Evolutionary conservation across 768 basidiomycete genomes (phyloP), one percentile per base, ranked within the genome.

Genomic region (Stropharia rugosoannulata): DNA sequence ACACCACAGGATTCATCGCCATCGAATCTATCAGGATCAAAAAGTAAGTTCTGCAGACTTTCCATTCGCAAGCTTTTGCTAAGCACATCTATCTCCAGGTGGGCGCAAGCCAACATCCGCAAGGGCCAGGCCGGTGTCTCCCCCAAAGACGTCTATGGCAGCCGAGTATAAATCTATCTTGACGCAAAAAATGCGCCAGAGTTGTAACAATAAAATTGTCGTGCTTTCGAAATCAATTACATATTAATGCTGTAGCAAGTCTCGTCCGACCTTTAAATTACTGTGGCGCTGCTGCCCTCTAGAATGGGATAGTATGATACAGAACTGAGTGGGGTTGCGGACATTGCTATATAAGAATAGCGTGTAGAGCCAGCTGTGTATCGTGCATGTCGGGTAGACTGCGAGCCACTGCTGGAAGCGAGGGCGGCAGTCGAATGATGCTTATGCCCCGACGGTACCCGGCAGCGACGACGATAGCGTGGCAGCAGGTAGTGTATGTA

Each of bases 1-100:
- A 96, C 67, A 95, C 95, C 36, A 84, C 90, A 48, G 95, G 95
- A 4, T 98, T 98, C 81, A 98, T 98, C 73, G 87, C 90, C 67
- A 98, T 99, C 61, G 93, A 97, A 71, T 93, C 93, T 32, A 98
- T 99, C 72, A 86, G 97, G 45, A 94, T 99, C 73, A 98, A 97
- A 80, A 95, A 97, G 87, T 96, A 68, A 59, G 87, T 12, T 35
- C 38, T 29, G 13, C 16, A 13, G 9, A 19, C 5, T 1, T 22
- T 51, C 51, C 27, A 35, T 37, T 32, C 54, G 36, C 43, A 54
- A 46, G 42, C 57, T 53, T 22, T 35, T 22, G 51, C 47, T 49
- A 29, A 48, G 11, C 12, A 43, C 47, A 51, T 44, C 7, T 32
- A 10, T 6, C 52, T 51, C 11, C 51, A 93, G 90, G 66, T 94